Evolutionary conservation across 2,329 filamentous ascomycete genomes (phyloP), one percentile per base, ranked within the genome.

Genomic region (Pseudophaeomoniella oleicola): DNA sequence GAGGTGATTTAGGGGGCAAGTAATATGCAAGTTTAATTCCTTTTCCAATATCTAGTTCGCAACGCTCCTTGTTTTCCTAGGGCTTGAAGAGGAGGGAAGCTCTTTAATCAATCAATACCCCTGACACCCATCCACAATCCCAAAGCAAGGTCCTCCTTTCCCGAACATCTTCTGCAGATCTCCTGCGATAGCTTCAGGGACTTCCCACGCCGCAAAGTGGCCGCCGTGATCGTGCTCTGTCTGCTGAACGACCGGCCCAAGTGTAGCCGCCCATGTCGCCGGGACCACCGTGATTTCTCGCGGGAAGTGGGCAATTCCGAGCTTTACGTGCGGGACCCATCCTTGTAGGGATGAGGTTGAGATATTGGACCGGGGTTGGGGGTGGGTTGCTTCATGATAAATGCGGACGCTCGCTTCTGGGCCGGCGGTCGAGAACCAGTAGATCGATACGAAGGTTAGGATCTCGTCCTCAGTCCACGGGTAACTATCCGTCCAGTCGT

Each of bases 381-480:
- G 32, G 22, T 27, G 37, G 76, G 73, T 4, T 47, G 55, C 0
- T 62, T 59, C 81, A 47, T 85, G 85, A 56, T 88, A 88, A 34
- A 86, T 83, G 32, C 9, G 11, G 32, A 16, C 10, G 11, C 70
- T 75, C 0, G 81, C 78, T 1, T 74, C 75, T 0, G 81, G 75
- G 0, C 82, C 81, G 1, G 79, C 76, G 0, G 60, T 67, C 5
- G 72, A 77, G 56, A 85, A 85, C 50, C 69, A 74, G 52, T 87
- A 87, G 29, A 87, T 69, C 35, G 66, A 72, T 1, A 86, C 57
- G 82, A 81, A 88, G 0, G 75, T 82, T 16, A 83, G 57, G 5
- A 87, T 67, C 57, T 87, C 81, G 37, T 86, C 79, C 42, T 84
- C 76, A 0, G 72, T 78, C 81, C 81, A 87, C 0, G 69, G 60